Evolutionary conservation across 495 filamentous ascomycete genomes (phyloP).

Genomic region (Pyrenula massariospora): DNA sequence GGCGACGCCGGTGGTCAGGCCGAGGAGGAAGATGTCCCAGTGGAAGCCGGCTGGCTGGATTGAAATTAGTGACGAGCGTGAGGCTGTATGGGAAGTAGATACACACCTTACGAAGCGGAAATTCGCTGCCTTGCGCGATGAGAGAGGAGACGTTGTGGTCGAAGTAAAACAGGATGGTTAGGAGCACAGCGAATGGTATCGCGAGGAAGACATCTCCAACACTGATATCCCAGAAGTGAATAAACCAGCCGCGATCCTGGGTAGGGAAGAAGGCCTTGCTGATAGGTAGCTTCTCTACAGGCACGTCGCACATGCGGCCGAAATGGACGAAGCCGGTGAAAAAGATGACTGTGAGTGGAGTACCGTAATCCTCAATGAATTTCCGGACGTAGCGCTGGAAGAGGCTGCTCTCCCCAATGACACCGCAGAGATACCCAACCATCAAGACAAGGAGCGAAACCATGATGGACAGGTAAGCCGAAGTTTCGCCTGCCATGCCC

Average conservation of each 20-base stretch:
- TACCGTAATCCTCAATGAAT: constrained; percentile 77
- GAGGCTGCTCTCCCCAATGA: constrained; percentile 55
- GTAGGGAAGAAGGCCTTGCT: constrained; percentile 77
- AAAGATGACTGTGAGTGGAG: constrained; percentile 71
- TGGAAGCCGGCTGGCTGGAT: constrained; percentile 72
- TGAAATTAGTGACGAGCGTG: background rate
- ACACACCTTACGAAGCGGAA: constrained; percentile 60
- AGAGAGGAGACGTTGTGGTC: constrained; percentile 87
- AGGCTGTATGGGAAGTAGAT: background rate
- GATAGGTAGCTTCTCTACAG: constrained; percentile 55
- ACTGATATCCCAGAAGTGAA: constrained; percentile 76
- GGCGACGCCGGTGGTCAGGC: constrained; percentile 72
- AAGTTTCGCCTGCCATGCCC: constrained; percentile 40
- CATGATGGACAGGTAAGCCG: constrained; percentile 62
- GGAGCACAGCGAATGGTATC: constrained; percentile 73
- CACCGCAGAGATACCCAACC: constrained; percentile 56
- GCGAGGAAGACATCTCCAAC: constrained; percentile 73
- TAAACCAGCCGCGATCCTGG: constrained; percentile 64
- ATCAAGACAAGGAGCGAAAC: constrained; percentile 64
- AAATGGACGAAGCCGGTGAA: constrained; percentile 83
- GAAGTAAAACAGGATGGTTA: constrained; percentile 87
- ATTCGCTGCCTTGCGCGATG: constrained; percentile 86
- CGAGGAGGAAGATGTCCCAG: constrained; percentile 90
- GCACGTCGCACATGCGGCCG: constrained; percentile 59
- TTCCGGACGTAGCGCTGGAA: constrained; percentile 62